These are phyloP conservation scores for Desmodesmus armatus DNA, from an alignment of 139 green algal genomes.

Conservation along the genomic window DNA sequence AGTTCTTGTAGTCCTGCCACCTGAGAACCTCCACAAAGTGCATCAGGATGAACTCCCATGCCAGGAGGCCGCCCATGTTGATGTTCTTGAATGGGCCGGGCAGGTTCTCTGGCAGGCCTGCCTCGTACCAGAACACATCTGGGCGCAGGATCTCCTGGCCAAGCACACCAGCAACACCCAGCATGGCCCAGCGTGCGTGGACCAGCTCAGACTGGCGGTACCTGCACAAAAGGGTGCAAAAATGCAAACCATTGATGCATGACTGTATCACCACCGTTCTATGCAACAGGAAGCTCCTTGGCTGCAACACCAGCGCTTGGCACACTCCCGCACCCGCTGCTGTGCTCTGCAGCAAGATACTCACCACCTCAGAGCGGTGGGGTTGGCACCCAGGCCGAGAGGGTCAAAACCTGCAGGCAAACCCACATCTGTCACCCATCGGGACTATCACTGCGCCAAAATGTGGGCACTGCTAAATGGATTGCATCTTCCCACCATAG, in stretches of 20 bases:
- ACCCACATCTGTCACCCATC: not conserved
- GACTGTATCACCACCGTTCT: not conserved
- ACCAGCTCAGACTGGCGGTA: constrained; percentile 91
- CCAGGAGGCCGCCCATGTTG: constrained; percentile 80
- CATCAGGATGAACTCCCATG: constrained; percentile 82
- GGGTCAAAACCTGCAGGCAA: constrained; percentile 74
- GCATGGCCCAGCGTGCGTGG: constrained; percentile 80
- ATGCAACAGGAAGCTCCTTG: not conserved
- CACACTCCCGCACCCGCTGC: not conserved
- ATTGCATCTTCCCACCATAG: constrained; percentile 49
- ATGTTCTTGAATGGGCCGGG: constrained; percentile 82
- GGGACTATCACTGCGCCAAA: not conserved
- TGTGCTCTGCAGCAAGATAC: constrained; percentile 16
- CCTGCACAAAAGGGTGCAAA: constrained; percentile 59
- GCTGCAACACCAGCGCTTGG: not conserved
- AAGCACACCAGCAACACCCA: constrained; percentile 81
- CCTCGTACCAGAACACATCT: constrained; percentile 77
- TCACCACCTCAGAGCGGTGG: constrained; percentile 80
- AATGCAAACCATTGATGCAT: no score
- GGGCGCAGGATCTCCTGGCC: constrained; percentile 74
- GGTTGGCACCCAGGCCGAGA: constrained; percentile 77
- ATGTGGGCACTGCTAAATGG: not conserved
- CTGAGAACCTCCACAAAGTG: constrained; percentile 89
- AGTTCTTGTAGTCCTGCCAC: constrained; percentile 89
- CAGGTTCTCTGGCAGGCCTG: constrained; percentile 78